Percentiles rank a stretch among this genome's conserved stretches.
Conservation (phyloP, 805 yeast genomes). For the Hanseniaspora osmophila region DNA sequence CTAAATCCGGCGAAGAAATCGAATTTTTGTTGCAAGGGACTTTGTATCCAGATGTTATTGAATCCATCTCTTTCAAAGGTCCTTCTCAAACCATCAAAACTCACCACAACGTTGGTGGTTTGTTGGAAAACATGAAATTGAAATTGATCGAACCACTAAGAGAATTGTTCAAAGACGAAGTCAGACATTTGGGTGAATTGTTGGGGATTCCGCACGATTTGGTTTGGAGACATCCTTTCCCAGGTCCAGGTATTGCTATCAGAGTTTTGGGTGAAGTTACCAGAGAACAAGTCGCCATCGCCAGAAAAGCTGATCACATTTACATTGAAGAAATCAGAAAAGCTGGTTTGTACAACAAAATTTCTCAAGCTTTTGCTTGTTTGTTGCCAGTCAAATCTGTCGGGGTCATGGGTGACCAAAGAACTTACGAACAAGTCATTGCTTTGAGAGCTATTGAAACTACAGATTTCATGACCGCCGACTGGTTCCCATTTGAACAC, state of each 20-base stretch:
- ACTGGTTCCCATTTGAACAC: constrained; percentile 93
- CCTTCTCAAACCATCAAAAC: constrained; percentile 99
- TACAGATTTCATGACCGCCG: constrained; percentile 98
- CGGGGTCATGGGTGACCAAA: constrained; percentile 99
- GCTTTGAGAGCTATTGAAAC: constrained; percentile 98
- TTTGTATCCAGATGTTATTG: constrained; percentile 94
- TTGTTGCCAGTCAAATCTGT: constrained; percentile 94
- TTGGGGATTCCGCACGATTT: constrained; percentile 91
- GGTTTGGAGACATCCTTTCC: constrained; percentile 99
- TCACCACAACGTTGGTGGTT: constrained; percentile 98
- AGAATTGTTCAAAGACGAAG: constrained; percentile 98
- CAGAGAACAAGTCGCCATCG: constrained; percentile 82
- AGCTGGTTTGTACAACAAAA: constrained; percentile 83
- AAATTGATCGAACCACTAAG: constrained; percentile 96
- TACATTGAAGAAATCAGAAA: constrained; percentile 90
- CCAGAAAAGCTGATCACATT: constrained; percentile 91
- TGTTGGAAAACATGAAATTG: constrained; percentile 94
- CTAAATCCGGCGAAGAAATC: constrained; percentile 77
- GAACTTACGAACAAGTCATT: constrained; percentile 97
- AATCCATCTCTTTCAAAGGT: constrained; percentile 96
- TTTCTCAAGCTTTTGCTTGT: constrained; percentile 96
- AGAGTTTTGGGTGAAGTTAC: constrained; percentile 96
- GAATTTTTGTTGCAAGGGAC: constrained; percentile 95
- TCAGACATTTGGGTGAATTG: constrained; percentile 86
- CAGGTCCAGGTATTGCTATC: constrained; percentile 99